Evolutionary conservation across 2,329 filamentous ascomycete species (phyloP).

Genomic region (Colletotrichum sp.): DNA sequence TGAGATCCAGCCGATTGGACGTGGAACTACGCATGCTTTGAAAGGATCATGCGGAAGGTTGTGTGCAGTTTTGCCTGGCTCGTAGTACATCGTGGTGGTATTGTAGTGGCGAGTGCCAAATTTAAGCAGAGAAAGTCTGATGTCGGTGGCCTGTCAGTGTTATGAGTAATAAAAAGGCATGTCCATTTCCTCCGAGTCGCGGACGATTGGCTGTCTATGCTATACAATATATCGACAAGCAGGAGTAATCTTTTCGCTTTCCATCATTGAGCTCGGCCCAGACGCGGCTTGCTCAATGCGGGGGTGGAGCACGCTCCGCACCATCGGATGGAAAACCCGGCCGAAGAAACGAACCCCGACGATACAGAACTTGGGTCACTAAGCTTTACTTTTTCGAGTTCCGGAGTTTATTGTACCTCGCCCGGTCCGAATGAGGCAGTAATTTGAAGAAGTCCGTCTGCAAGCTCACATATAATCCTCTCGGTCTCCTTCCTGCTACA

Average conservation of each 20-base stretch:
- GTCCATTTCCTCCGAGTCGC: background rate
- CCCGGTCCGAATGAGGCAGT: background rate
- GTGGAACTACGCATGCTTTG: slow-evolving; percentile 62
- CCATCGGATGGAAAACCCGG: background rate
- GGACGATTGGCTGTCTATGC: background rate
- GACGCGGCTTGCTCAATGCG: background rate
- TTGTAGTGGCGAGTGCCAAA: background rate
- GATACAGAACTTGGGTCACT: background rate
- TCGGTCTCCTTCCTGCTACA: background rate
- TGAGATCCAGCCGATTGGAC: slow-evolving; percentile 69
- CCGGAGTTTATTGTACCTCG: background rate
- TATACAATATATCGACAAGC: background rate
- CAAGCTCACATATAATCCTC: background rate
- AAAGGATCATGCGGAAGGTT: slow-evolving; percentile 28
- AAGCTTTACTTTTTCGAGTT: background rate
- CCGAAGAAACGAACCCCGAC: background rate
- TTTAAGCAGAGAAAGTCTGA: background rate
- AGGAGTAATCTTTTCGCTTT: background rate
- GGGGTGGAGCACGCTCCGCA: background rate
- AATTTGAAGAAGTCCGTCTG: background rate
- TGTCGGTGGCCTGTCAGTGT: background rate
- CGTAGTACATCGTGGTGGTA: slow-evolving; percentile 23
- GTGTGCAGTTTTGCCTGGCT: slow-evolving; percentile 24
- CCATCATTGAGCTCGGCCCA: background rate
- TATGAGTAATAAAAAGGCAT: background rate